A percentile compares a stretch with the other conserved stretches of the same genome.
phyloP scores from a whole-genome alignment of 2,329 filamentous ascomycete genomes.

The Clarireedia paspali region DNA sequence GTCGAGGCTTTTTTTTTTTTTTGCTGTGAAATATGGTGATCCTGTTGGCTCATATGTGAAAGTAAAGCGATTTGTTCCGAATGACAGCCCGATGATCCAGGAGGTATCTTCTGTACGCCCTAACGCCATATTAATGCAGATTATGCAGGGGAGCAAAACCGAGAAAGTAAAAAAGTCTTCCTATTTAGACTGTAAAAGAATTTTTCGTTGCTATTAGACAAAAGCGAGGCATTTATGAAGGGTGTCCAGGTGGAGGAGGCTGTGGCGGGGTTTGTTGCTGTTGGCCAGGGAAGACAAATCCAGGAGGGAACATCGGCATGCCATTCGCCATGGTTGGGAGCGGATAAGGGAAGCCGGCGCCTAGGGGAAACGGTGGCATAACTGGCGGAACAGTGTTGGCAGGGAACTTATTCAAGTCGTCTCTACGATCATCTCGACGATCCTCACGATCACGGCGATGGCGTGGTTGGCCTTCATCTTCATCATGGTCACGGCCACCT shows the following conservation, averaged over 20 bases:
- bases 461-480: slow-evolving; percentile 16
- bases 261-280: slow-evolving; percentile 18
- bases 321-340: slow-evolving; percentile 39
- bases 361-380: slow-evolving; percentile 12
- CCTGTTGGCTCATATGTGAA: slow-evolving; percentile 3
- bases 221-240: slow-evolving; percentile 8
- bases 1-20: background rate
- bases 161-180: background rate
- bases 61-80: background rate
- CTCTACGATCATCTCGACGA: slow-evolving; percentile 10
- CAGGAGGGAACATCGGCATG: slow-evolving; percentile 43
- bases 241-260: slow-evolving; percentile 24
- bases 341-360: slow-evolving; percentile 31
- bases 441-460: slow-evolving; percentile 15
- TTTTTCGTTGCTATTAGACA: background rate
- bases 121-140: slow-evolving; percentile 8
- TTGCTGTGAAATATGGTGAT: background rate
- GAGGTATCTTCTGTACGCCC: slow-evolving; percentile 6
- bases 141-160: background rate
- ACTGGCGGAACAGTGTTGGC: slow-evolving; percentile 20
- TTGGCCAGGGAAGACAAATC: slow-evolving; percentile 32
- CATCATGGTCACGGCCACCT: slow-evolving; percentile 24
- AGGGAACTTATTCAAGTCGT: slow-evolving; percentile 15
- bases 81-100: background rate
- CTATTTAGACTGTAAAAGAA: background rate